Base-by-base conservation (phyloP, 371 early-diverging fungal genomes). In the Mycotypha africana region DNA sequence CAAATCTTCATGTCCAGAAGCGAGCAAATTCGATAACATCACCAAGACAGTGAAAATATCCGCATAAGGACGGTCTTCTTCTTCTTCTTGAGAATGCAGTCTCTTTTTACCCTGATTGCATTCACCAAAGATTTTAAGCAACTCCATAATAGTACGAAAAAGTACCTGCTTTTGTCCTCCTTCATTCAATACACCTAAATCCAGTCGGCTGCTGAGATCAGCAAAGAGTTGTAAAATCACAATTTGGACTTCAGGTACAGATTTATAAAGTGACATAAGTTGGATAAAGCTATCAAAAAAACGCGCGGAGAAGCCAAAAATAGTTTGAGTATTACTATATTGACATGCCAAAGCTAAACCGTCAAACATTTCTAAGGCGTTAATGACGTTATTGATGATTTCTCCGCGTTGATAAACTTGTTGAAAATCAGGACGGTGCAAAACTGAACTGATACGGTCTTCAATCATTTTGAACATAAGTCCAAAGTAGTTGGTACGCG, bases 301-400 rank as follows among this genome's bases (percentile, higher is more conserved):
- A n/a, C 72, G 60, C 2, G 79, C 55, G 42, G 72, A 79, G 22
- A 80, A 76, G 1, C 45, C 31, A 51, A 79, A 85, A 34, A 88
- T 79, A 26, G 60, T 59, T 17, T 56, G 67, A 11, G 82, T 79
- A 45, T 85, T 90, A 41, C 58, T 65, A 49, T 69, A 76, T 46
- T 86, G 79, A 25, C 79, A 69, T 5, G 88, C 81, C 19, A 84
- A 55, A n/a, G 86, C 88, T 8, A 90, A 60, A 24, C 91, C 91
- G 52, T 81, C 82, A 60, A 85, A 82, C 84, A 90, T 79, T 74
- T 90, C 88, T 41, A 88, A 47, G 4, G 81, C 74, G 39, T 82
- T 81, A 47, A 81, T 65, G 32, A 88, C 79, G 31, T 76, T 64
- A 26, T 70, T 69, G 40, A 82, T 72, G 34, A 82, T 65, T 35